A percentile compares a stretch with the other conserved stretches of the same genome.
Evolutionary conservation across 495 filamentous ascomycete species (phyloP).

Genomic region (Peziza echinospora): DNA sequence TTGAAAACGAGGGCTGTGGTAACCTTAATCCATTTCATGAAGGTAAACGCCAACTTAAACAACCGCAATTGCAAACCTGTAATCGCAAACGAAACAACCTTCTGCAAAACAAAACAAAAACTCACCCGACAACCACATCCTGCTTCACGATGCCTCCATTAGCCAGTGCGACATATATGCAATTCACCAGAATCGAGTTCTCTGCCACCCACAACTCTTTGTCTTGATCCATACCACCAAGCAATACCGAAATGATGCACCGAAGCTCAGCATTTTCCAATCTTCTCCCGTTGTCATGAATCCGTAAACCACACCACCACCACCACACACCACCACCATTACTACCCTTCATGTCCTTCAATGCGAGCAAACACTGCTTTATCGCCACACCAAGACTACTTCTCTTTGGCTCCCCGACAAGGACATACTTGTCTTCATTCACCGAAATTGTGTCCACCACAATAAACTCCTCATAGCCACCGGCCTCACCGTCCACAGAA

Average conservation of each 20-base stretch:
- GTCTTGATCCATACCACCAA: not conserved
- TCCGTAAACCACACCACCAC: not conserved
- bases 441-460: conserved; percentile 5
- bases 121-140: not conserved
- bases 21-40: no score
- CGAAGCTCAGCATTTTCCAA: not conserved
- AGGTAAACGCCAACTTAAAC: no score
- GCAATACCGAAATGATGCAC: not conserved
- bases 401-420: conserved; percentile 4
- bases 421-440: conserved; percentile 1
- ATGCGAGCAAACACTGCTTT: conserved; percentile 3
- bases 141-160: conserved; percentile 2
- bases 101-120: no score
- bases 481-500: conserved; percentile 1
- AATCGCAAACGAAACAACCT: no score
- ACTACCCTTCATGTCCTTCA: conserved; percentile 3
- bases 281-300: not conserved
- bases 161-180: not conserved
- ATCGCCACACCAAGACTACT: conserved; percentile 2
- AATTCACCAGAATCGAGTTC: conserved; percentile 2
- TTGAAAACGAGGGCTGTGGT: no score
- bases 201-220: conserved; percentile 3
- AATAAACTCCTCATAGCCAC: conserved; percentile 1
- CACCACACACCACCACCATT: not conserved
- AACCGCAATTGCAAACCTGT: no score